Evolutionary conservation across 805 yeast species (phyloP), one percentile per base, ranked within the genome.

Genomic region (Metschnikowia borealis): DNA sequence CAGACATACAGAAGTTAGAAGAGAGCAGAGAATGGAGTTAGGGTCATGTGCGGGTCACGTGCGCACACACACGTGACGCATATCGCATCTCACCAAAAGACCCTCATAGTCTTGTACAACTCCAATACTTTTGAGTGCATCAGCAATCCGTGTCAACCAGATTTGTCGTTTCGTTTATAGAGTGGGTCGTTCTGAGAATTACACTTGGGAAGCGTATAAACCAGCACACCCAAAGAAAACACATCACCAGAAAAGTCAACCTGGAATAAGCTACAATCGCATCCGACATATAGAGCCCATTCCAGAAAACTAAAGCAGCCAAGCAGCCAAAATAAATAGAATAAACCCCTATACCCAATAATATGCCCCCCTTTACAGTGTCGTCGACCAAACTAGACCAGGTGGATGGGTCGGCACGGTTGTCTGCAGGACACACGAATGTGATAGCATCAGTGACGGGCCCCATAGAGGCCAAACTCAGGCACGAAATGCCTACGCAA

Each of bases 371-470:
- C 2, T 56, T 65, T 38, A 51, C 46, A 57, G 65, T 57, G 38
- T 63, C 66, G 20, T 54, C 71, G 3, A 51, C 45, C 10, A 48
- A 46, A 3, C 67, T 89, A 44, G 68, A 71, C 48, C 78, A 82
- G 54, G 92, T 85, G 2, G 96, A 89, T 64, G 97, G 97, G 1
- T 87, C 96, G 0, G 83, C 92, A 1, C 78, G 78, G 21, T 72
- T 83, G 50, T 63, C 68, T 14, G 63, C 69, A n/a, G 81, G 78
- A 1, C 65, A 65, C 15, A 80, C 86, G 1, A 79, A 79, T 50
- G 83, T 87, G 2, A 68, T 91, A 2, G 81, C 85, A 39, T 83
- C 96, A 0, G 91, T 92, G 0, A 79, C 91, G 1, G 99, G 99
- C 0, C 99, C 99, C 0, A 78, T 92, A 31, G 97, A 92, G 61